phyloP scores from a whole-genome alignment of 495 filamentous ascomycete species.

The Hyaloscypha variabilis region DNA sequence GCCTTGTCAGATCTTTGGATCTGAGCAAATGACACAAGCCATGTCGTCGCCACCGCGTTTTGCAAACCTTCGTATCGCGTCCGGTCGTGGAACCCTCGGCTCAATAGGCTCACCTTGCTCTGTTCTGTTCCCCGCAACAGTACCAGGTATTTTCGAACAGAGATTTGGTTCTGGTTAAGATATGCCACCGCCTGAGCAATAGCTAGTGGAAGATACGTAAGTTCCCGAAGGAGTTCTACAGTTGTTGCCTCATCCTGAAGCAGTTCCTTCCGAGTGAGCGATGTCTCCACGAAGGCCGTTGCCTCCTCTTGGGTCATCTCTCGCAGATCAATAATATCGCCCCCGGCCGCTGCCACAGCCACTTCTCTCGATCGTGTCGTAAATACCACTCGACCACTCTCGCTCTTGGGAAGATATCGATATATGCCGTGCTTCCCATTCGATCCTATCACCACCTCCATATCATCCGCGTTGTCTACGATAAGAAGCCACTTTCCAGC shows the following conservation, averaged over 20 bases:
- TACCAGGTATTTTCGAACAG: constrained; percentile 39
- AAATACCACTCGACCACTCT: constrained; percentile 13
- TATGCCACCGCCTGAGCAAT: constrained; percentile 43
- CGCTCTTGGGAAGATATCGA: constrained; percentile 18
- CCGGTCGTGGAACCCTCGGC: constrained; percentile 52
- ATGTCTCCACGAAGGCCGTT: constrained; percentile 5
- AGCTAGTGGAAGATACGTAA: constrained; percentile 43
- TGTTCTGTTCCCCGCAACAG: constrained; percentile 49
- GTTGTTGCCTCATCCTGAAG: constrained; percentile 13
- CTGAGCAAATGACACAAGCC: constrained; percentile 55
- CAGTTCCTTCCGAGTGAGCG: constrained; percentile 2
- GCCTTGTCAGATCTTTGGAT: constrained; percentile 36
- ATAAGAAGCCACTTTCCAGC: constrained; percentile 24
- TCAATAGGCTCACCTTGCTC: constrained; percentile 37
- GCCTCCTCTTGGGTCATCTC: constrained; percentile 18
- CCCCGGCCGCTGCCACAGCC: constrained; percentile 26
- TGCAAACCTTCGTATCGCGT: constrained; percentile 42
- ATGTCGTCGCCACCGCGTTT: constrained; percentile 58
- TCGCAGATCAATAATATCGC: constrained; percentile 9
- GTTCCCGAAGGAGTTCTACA: constrained; percentile 8
- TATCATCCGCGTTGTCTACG: constrained; percentile 55
- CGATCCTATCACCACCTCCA: constrained; percentile 35
- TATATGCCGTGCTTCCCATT: constrained; percentile 22
- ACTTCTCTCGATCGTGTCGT: constrained; percentile 34
- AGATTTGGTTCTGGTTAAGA: constrained; percentile 17